Evolutionary conservation across 1,284 basidiomycete genomes (phyloP).

Genomic region (Clitocybe nebularis): DNA sequence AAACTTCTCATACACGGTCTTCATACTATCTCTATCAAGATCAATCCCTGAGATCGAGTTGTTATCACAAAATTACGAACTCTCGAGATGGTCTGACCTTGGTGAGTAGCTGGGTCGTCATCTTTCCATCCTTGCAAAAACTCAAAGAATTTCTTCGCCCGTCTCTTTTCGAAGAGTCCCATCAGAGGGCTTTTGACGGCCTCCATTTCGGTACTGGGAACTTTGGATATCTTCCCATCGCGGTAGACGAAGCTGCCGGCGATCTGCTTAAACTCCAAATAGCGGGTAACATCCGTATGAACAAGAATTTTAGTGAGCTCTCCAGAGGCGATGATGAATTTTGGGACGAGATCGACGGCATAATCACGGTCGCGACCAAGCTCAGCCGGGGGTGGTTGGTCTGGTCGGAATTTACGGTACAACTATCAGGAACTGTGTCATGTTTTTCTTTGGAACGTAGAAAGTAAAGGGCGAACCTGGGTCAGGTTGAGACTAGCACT

Average conservation of each 20-base stretch:
- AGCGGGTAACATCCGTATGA: constrained; percentile 98
- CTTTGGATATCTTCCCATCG: constrained; percentile 96
- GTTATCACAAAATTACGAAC: background rate
- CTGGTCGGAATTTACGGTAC: constrained; percentile 92
- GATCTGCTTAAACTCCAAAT: constrained; percentile 99
- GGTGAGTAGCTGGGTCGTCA: constrained; percentile 91
- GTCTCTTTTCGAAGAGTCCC: constrained; percentile 97
- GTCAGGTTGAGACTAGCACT: constrained; percentile 97
- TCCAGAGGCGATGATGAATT: constrained; percentile 98
- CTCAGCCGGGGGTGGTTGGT: constrained; percentile 67
- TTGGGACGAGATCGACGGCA: constrained; percentile 91
- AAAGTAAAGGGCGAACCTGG: too few species aligned
- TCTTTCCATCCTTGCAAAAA: constrained; percentile 97
- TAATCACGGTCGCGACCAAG: constrained; percentile 95
- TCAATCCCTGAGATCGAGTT: constrained; percentile 59
- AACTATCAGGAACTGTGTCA: constrained; percentile 62
- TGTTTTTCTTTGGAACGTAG: too few species aligned
- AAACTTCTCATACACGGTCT: constrained; percentile 93
- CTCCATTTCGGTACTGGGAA: constrained; percentile 97
- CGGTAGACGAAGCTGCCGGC: constrained; percentile 97
- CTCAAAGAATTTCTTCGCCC: constrained; percentile 99
- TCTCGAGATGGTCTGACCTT: constrained; percentile 55
- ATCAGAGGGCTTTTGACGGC: constrained; percentile 93
- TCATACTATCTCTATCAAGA: constrained; percentile 88
- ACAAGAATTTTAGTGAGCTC: constrained; percentile 98